Evolutionary conservation across 2,329 filamentous ascomycete genomes (phyloP).

Genomic region (Trichophaea hybrida): DNA sequence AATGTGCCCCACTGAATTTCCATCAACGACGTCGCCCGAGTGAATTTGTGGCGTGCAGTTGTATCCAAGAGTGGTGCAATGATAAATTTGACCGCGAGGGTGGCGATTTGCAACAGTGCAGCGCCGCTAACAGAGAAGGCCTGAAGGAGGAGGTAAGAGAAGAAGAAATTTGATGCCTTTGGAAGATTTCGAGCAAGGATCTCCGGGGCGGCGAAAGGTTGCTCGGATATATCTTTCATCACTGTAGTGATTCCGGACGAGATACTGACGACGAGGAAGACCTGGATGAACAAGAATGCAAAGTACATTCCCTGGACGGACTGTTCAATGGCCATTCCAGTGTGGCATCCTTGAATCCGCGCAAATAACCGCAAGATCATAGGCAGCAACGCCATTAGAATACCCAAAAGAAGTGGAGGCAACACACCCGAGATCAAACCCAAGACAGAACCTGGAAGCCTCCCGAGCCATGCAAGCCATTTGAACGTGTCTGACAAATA

Average conservation of each 20-base stretch:
- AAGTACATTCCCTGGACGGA: conserved; percentile 82
- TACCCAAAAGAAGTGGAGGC: conserved; percentile 58
- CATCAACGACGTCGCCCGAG: conserved; percentile 61
- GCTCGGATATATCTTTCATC: conserved; percentile 47
- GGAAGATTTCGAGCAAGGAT: conserved; percentile 68
- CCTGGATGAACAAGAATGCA: conserved; percentile 80
- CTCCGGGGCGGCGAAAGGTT: conserved; percentile 53
- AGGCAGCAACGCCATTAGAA: conserved; percentile 70
- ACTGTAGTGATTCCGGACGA: conserved; percentile 57
- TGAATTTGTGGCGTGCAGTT: conserved; percentile 71
- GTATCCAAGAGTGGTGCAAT: conserved; percentile 68
- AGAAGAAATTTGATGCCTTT: conserved; percentile 87
- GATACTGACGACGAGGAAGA: conserved; percentile 86
- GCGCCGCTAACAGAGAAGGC: conserved; percentile 81
- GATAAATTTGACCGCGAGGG: conserved; percentile 66
- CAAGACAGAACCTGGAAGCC: conserved; percentile 45
- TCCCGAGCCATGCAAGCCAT: conserved; percentile 57
- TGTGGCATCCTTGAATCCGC: conserved; percentile 25
- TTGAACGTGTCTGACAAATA: conserved; percentile 48
- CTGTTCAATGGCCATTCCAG: conserved; percentile 25
- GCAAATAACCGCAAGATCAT: conserved; percentile 44
- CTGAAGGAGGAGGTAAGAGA: conserved; percentile 95
- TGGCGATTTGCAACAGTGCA: conserved; percentile 70
- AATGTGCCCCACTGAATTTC: conserved; percentile 80
- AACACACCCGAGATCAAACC: conserved; percentile 72